Conservation (phyloP, 352 stramenopile genomes). For the Proteromonas lacertae region DNA sequence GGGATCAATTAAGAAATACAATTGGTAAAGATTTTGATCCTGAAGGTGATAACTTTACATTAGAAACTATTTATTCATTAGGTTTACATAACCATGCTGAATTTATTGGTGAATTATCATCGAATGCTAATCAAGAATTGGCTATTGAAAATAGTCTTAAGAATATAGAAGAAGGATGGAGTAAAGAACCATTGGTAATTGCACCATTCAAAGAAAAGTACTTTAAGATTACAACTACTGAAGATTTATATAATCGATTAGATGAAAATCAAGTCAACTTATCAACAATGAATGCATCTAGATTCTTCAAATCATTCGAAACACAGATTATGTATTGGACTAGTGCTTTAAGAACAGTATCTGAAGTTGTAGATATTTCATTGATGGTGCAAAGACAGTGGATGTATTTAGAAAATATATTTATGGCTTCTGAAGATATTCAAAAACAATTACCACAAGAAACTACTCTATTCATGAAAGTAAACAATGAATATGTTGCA, state of each 20-base stretch:
- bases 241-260: constrained; percentile 29
- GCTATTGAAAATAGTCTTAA: constrained; percentile 50
- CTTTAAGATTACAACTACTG: constrained; percentile 49
- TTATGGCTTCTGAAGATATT: constrained; percentile 68
- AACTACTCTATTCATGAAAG: constrained; percentile 23
- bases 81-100: constrained; percentile 44
- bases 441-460: constrained; percentile 47
- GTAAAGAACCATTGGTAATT: constrained; percentile 40
- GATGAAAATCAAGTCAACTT: constrained; percentile 52
- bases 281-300: constrained; percentile 58
- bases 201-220: constrained; percentile 55
- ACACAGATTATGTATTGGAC: constrained; percentile 49
- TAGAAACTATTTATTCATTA: constrained; percentile 41
- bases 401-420: constrained; percentile 73
- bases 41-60: constrained; percentile 15
- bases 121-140: constrained; percentile 53
- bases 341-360: constrained; percentile 30
- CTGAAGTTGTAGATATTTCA: constrained; percentile 45
- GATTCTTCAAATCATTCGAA: constrained; percentile 56
- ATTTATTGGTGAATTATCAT: constrained; percentile 49
- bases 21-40: constrained; percentile 25
- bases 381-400: constrained; percentile 54
- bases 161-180: constrained; percentile 42
- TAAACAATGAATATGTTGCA: constrained; percentile 29
- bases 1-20: constrained; percentile 30